Percentiles rank a stretch among this genome's conserved stretches.
These are phyloP conservation scores for Chlorokybus atmophyticus DNA, from an alignment of 139 green algal genomes.

Conservation along the genomic window DNA sequence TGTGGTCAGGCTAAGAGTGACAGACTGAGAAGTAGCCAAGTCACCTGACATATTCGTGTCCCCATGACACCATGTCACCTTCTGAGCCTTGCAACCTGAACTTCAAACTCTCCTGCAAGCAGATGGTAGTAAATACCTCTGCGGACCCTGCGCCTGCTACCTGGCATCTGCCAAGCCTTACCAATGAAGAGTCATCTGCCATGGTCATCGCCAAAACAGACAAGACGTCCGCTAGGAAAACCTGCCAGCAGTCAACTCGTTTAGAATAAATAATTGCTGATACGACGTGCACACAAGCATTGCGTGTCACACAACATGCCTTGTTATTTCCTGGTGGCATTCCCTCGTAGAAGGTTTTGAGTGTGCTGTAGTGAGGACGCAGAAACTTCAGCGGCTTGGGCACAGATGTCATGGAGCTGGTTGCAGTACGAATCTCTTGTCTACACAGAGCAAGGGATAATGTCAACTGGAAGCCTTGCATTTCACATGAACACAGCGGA, in stretches of 20 bases:
- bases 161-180: too few relatives aligned
- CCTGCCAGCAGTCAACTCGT: too few relatives aligned
- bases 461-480: background rate
- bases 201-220: conserved; percentile 88
- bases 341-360: conserved; percentile 52
- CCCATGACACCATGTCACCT: conserved; percentile 60
- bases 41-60: conserved; percentile 85
- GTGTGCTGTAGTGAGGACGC: conserved; percentile 56
- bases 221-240: conserved; percentile 80
- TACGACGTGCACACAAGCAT: too few relatives aligned
- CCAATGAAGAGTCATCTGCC: conserved; percentile 38
- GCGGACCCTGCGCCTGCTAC: too few relatives aligned
- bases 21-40: too few relatives aligned
- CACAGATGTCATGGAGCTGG: conserved; percentile 92
- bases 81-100: conserved; percentile 55
- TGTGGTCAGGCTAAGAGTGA: too few relatives aligned
- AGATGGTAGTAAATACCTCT: too few relatives aligned
- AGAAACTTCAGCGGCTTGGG: conserved; percentile 99
- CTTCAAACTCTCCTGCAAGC: conserved; percentile 58
- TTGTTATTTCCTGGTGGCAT: conserved; percentile 37
- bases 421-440: conserved; percentile 63
- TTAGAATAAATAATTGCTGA: too few relatives aligned
- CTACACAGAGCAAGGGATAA: conserved; percentile 5
- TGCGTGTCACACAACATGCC: too few relatives aligned
- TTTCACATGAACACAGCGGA: background rate